Conservation (phyloP, 2,329 filamentous ascomycete genomes). For the Pseudocercospora ulei region DNA sequence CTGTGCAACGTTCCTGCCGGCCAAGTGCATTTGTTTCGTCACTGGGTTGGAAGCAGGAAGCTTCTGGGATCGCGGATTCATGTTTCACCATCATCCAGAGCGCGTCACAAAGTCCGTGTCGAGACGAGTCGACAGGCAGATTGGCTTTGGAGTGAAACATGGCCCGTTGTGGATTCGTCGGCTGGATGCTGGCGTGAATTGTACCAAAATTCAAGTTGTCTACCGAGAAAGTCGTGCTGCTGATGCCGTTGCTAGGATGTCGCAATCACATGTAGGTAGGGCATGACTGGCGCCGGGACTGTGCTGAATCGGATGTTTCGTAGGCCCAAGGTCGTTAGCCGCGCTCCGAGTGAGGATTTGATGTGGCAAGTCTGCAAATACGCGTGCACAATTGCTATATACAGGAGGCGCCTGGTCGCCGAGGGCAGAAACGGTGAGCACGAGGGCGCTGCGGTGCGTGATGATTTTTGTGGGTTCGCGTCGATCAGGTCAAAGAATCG, state of each 20-base stretch:
- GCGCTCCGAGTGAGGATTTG: too few species aligned
- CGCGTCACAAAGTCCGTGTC: slow-evolving; percentile 3
- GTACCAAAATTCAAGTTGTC: too few species aligned
- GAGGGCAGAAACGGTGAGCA: slow-evolving; percentile 4
- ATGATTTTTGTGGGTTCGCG: slow-evolving; percentile 1
- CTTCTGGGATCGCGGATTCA: not conserved
- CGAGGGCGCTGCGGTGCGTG: slow-evolving; percentile 2
- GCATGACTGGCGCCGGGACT: too few species aligned
- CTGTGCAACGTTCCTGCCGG: slow-evolving; percentile 1
- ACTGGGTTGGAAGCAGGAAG: not conserved
- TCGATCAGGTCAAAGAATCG: slow-evolving; percentile 3
- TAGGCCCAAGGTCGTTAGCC: too few species aligned
- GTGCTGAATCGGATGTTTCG: too few species aligned
- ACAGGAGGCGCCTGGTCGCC: slow-evolving; percentile 1
- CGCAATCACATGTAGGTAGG: not conserved
- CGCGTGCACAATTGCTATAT: not conserved
- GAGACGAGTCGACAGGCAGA: slow-evolving; percentile 2
- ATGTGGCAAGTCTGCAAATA: not conserved
- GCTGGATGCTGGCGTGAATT: not conserved
- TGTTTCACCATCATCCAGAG: slow-evolving; percentile 4
- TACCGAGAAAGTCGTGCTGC: too few species aligned
- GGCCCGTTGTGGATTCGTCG: not conserved
- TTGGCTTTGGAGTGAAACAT: slow-evolving; percentile 3
- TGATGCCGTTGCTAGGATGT: not conserved
- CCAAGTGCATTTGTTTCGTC: slow-evolving; percentile 2